These are phyloP conservation scores for Stagonosporopsis tanaceti DNA, from an alignment of 2,329 filamentous ascomycete genomes.

Conservation along the genomic window DNA sequence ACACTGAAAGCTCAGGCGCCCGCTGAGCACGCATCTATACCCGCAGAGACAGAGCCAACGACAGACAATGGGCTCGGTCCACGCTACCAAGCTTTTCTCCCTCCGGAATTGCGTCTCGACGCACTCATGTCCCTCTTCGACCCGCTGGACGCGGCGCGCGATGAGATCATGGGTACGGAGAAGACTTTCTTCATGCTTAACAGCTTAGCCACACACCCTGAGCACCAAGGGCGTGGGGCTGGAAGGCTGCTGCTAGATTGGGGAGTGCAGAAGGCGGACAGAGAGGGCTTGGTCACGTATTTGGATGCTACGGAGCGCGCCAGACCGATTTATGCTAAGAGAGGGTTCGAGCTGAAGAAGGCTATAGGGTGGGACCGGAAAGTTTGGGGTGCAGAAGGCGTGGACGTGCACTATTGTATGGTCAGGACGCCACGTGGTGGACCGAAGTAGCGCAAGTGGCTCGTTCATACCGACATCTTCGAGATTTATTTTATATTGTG, in stretches of 20 bases:
- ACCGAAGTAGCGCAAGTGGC: neutral
- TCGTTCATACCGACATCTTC: neutral
- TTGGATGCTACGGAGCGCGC: conserved; percentile 52
- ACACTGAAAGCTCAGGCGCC: neutral
- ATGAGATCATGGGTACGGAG: conserved; percentile 36
- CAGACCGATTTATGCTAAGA: conserved; percentile 50
- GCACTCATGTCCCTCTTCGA: conserved; percentile 36
- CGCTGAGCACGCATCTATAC: conserved; percentile 4
- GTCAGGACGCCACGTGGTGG: conserved; percentile 13
- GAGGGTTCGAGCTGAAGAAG: conserved; percentile 35
- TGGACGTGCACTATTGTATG: conserved; percentile 45
- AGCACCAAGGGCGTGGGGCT: conserved; percentile 52
- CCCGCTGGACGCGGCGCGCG: conserved; percentile 33
- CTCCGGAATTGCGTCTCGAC: conserved; percentile 65
- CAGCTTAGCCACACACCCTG: conserved; percentile 47
- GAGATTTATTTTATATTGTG: neutral
- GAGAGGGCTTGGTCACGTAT: conserved; percentile 48
- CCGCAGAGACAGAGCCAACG: conserved; percentile 5
- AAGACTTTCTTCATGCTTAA: conserved; percentile 41
- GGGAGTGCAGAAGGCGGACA: conserved; percentile 52
- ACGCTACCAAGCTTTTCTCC: conserved; percentile 72
- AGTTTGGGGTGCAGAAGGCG: conserved; percentile 39
- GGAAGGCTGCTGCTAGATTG: conserved; percentile 49
- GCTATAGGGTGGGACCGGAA: conserved; percentile 35
- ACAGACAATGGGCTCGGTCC: neutral